These are phyloP conservation scores for Penicillium sp. DNA, from an alignment of 2,329 filamentous ascomycete genomes.

Conservation along the genomic window DNA sequence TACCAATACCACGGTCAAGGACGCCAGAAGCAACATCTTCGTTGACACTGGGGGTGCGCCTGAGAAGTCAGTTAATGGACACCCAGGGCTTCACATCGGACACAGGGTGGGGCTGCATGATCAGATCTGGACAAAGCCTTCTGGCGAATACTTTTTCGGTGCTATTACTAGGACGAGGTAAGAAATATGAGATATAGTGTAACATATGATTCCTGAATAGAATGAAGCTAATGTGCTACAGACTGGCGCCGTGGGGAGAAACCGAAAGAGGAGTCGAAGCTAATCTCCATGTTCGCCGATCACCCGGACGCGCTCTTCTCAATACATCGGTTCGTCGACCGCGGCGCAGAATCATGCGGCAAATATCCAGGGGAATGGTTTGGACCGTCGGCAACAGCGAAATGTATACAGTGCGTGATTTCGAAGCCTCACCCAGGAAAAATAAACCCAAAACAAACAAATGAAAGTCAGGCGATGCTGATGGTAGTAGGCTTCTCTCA, in stretches of 20 bases:
- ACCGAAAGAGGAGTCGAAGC: slow-evolving; percentile 59
- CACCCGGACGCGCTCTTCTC: slow-evolving; percentile 83
- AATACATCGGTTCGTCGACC: slow-evolving; percentile 87
- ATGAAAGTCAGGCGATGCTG: slow-evolving; percentile 3
- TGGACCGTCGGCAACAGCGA: slow-evolving; percentile 90
- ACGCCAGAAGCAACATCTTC: slow-evolving; percentile 66
- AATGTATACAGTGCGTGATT: slow-evolving; percentile 77
- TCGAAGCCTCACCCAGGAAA: neutral
- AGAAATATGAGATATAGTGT: slow-evolving; percentile 18
- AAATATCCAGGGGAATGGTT: slow-evolving; percentile 99
- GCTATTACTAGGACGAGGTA: slow-evolving; percentile 73
- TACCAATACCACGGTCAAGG: slow-evolving; percentile 71
- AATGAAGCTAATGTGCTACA: slow-evolving; percentile 31
- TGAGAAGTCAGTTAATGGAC: slow-evolving; percentile 76
- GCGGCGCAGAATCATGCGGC: slow-evolving; percentile 80
- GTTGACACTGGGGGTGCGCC: slow-evolving; percentile 77
- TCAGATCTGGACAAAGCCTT: slow-evolving; percentile 88
- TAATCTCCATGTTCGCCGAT: slow-evolving; percentile 83
- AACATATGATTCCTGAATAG: too few species aligned
- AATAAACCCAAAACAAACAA: too few species aligned
- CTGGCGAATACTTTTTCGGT: slow-evolving; percentile 79
- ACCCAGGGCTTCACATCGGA: slow-evolving; percentile 83
- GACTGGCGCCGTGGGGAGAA: slow-evolving; percentile 70
- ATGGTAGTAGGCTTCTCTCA: slow-evolving; percentile 62
- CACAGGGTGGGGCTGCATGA: slow-evolving; percentile 98